Evolutionary conservation across 1,284 basidiomycete genomes (phyloP).

Genomic region (Amylostereum areolatum): DNA sequence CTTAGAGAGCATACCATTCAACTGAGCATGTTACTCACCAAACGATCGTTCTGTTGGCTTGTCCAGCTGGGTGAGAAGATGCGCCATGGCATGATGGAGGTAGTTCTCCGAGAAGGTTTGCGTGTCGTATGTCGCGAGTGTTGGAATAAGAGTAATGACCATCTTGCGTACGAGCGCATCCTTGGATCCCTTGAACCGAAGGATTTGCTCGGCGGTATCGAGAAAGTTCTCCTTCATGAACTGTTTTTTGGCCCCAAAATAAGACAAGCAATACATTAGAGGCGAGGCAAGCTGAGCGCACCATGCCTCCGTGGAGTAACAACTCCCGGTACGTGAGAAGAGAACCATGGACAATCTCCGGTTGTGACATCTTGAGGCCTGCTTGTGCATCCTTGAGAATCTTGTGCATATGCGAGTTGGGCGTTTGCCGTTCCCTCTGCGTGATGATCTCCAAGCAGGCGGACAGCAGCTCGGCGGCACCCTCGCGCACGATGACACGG

Average conservation of each 20-base stretch:
- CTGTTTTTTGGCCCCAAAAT: constrained; percentile 30
- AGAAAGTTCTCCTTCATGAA: constrained; percentile 93
- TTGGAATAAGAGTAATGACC: constrained; percentile 91
- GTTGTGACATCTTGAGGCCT: constrained; percentile 76
- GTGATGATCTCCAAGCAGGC: constrained; percentile 85
- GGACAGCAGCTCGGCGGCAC: constrained; percentile 85
- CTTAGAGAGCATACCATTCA: constrained; percentile 8
- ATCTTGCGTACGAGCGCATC: constrained; percentile 86
- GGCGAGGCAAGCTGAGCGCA: constrained; percentile 23
- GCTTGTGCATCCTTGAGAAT: constrained; percentile 87
- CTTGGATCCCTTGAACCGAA: constrained; percentile 84
- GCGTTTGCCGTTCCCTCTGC: constrained; percentile 60
- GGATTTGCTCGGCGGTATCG: constrained; percentile 87
- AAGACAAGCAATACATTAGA: not conserved
- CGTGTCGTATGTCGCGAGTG: constrained; percentile 90
- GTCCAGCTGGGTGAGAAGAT: constrained; percentile 82
- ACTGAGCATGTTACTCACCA: constrained; percentile 38
- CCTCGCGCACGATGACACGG: constrained; percentile 82
- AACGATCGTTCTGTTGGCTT: constrained; percentile 88
- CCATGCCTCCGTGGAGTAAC: constrained; percentile 89
- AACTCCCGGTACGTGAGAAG: constrained; percentile 91
- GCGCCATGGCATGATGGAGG: constrained; percentile 88
- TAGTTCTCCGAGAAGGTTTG: constrained; percentile 87
- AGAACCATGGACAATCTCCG: constrained; percentile 91
- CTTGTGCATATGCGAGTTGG: constrained; percentile 67